These are phyloP conservation scores for Beauveria australis DNA, from an alignment of 2,329 filamentous ascomycete species.

Conservation along the genomic window DNA sequence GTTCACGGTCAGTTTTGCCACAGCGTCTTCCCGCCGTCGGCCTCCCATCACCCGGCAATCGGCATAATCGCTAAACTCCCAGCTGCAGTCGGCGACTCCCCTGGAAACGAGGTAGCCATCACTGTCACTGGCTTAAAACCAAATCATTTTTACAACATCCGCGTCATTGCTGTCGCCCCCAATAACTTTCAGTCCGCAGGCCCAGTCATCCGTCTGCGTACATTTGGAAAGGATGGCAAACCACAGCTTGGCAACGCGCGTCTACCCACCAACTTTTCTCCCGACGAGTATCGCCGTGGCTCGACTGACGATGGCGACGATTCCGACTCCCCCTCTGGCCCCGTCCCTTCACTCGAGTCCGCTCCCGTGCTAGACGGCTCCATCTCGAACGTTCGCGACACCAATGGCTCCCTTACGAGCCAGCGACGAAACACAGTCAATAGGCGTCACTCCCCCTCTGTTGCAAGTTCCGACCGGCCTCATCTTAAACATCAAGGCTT, in stretches of 20 bases:
- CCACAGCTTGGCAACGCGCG: slow-evolving; percentile 51
- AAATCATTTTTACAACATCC: slow-evolving; percentile 84
- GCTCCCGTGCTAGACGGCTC: slow-evolving; percentile 53
- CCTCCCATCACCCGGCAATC: background rate
- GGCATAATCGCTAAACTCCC: background rate
- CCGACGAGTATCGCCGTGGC: slow-evolving; percentile 38
- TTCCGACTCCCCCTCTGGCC: slow-evolving; percentile 37
- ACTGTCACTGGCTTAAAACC: slow-evolving; percentile 83
- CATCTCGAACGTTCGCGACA: slow-evolving; percentile 56
- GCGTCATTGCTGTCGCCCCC: slow-evolving; percentile 82
- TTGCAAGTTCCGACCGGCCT: slow-evolving; percentile 45
- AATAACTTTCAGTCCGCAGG: slow-evolving; percentile 92
- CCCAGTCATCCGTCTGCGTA: slow-evolving; percentile 74
- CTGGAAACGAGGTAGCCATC: slow-evolving; percentile 48
- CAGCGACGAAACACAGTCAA: slow-evolving; percentile 51
- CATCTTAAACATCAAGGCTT: slow-evolving; percentile 34
- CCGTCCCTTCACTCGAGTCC: slow-evolving; percentile 53
- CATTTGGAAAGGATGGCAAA: slow-evolving; percentile 56
- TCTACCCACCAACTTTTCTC: slow-evolving; percentile 47
- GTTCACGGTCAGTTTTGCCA: slow-evolving; percentile 61
- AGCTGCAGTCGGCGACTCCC: slow-evolving; percentile 69
- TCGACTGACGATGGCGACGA: slow-evolving; percentile 36
- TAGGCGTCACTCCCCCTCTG: slow-evolving; percentile 67
- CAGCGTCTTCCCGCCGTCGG: background rate
- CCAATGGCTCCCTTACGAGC: slow-evolving; percentile 35